phyloP scores from a whole-genome alignment of 108 stramenopile genomes.

The Cyclotella atomus region DNA sequence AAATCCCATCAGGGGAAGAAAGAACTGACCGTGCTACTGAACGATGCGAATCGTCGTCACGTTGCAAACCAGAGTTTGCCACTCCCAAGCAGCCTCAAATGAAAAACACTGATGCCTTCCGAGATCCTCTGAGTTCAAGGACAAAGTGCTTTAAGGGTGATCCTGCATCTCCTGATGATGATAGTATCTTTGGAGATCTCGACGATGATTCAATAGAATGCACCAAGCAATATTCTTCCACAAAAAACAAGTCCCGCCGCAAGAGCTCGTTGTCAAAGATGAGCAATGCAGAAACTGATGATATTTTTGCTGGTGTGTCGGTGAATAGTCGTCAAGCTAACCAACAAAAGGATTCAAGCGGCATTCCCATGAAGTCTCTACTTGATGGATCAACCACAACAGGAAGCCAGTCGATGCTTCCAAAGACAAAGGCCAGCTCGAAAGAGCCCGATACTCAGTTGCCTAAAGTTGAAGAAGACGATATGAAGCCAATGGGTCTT shows the following conservation, averaged over 20 bases:
- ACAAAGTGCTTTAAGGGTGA: background rate
- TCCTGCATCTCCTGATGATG: slow-evolving; percentile 14
- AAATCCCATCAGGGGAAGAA: slow-evolving; percentile 1
- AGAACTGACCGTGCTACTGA: slow-evolving; percentile 17
- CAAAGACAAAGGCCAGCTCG: slow-evolving; percentile 8
- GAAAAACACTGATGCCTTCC: background rate
- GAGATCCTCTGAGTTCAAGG: slow-evolving; percentile 10
- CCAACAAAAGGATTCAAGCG: slow-evolving; percentile 21
- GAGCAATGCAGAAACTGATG: slow-evolving; percentile 30
- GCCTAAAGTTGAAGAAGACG: slow-evolving; percentile 4
- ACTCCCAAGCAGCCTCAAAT: background rate
- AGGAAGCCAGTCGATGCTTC: slow-evolving; percentile 21
- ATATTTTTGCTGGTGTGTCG: slow-evolving; percentile 52
- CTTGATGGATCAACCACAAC: slow-evolving; percentile 39
- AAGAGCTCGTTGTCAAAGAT: background rate
- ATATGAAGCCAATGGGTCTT: background rate
- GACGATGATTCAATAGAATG: slow-evolving; percentile 10
- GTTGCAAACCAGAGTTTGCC: slow-evolving; percentile 8
- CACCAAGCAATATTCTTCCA: background rate
- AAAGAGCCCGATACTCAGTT: slow-evolving; percentile 5
- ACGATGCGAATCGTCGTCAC: background rate
- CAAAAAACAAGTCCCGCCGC: background rate
- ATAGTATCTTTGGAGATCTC: slow-evolving; percentile 49
- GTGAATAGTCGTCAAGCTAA: slow-evolving; percentile 25
- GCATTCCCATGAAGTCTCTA: slow-evolving; percentile 42